These are phyloP conservation scores for Penicillium tannophilum DNA, from an alignment of 495 filamentous ascomycete genomes.

Conservation along the genomic window DNA sequence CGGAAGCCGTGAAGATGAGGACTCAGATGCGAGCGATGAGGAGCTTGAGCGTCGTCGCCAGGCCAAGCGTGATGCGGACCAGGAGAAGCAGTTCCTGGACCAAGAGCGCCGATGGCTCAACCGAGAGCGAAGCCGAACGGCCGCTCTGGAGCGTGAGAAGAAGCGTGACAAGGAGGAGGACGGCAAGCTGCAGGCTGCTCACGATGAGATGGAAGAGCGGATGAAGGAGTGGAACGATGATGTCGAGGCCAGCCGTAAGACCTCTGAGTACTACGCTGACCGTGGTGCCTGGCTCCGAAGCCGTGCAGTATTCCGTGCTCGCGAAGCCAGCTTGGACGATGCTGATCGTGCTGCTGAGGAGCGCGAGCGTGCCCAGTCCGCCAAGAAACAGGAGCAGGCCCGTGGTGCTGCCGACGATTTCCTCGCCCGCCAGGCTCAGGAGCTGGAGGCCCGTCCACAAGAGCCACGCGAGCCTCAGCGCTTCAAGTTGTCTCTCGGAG, in stretches of 20 bases:
- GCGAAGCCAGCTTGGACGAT: conserved; percentile 77
- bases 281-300: conserved; percentile 82
- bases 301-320: conserved; percentile 68
- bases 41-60: conserved; percentile 77
- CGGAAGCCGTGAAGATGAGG: conserved; percentile 76
- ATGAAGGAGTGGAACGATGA: conserved; percentile 90
- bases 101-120: conserved; percentile 89
- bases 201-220: conserved; percentile 70
- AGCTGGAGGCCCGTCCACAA: conserved; percentile 63
- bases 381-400: conserved; percentile 75
- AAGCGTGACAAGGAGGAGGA: conserved; percentile 76
- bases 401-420: conserved; percentile 90
- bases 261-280: conserved; percentile 83
- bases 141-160: conserved; percentile 80
- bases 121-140: conserved; percentile 78
- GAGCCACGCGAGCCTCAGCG: conserved; percentile 73
- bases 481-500: conserved; percentile 92
- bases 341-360: conserved; percentile 77
- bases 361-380: conserved; percentile 67
- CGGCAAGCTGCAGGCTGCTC: conserved; percentile 54
- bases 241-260: conserved; percentile 68
- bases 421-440: conserved; percentile 84
- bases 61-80: conserved; percentile 70
- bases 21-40: conserved; percentile 83
- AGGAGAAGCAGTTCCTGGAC: conserved; percentile 81